A percentile compares a stretch with the other conserved stretches of the same genome.
phyloP scores from a whole-genome alignment of 805 yeast genomes.

The Saturnispora quitensis region DNA sequence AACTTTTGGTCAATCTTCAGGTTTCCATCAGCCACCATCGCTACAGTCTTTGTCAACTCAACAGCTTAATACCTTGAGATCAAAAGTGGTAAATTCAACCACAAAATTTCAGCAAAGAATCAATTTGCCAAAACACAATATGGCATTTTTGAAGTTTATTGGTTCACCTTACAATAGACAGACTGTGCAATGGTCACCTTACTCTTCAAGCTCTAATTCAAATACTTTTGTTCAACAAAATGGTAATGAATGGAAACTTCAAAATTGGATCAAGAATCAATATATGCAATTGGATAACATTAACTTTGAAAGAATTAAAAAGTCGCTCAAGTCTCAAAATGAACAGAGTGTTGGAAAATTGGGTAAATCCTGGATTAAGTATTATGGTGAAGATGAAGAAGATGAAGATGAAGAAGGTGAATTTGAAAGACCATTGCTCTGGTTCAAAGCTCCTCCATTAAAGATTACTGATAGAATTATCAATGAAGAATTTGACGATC shows the following conservation, averaged over 20 bases:
- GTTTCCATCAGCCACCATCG: slow-evolving; percentile 11
- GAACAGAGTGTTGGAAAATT: slow-evolving; percentile 3
- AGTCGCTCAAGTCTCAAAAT: slow-evolving; percentile 13
- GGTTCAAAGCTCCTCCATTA: slow-evolving; percentile 65
- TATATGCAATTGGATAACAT: slow-evolving; percentile 25
- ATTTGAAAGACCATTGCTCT: slow-evolving; percentile 34
- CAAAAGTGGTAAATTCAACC: slow-evolving; percentile 1
- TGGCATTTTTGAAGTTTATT: slow-evolving; percentile 21
- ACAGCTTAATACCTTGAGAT: slow-evolving; percentile 4
- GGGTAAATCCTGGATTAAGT: background rate
- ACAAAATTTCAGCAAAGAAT: slow-evolving; percentile 10
- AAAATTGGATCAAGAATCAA: slow-evolving; percentile 27
- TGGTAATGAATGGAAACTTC: slow-evolving; percentile 27
- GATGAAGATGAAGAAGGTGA: background rate
- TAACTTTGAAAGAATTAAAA: slow-evolving; percentile 24
- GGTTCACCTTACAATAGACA: slow-evolving; percentile 26
- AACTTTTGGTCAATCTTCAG: background rate
- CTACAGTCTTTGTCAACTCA: slow-evolving; percentile 8
- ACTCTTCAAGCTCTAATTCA: slow-evolving; percentile 23
- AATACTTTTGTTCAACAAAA: slow-evolving; percentile 31
- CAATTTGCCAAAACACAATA: slow-evolving; percentile 8
- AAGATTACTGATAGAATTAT: slow-evolving; percentile 33
- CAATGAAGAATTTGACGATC: slow-evolving; percentile 15
- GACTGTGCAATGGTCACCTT: slow-evolving; percentile 25
- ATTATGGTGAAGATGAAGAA: background rate